Evolutionary conservation across 768 basidiomycete species (phyloP).

Genomic region (Arthromyces matolae): DNA sequence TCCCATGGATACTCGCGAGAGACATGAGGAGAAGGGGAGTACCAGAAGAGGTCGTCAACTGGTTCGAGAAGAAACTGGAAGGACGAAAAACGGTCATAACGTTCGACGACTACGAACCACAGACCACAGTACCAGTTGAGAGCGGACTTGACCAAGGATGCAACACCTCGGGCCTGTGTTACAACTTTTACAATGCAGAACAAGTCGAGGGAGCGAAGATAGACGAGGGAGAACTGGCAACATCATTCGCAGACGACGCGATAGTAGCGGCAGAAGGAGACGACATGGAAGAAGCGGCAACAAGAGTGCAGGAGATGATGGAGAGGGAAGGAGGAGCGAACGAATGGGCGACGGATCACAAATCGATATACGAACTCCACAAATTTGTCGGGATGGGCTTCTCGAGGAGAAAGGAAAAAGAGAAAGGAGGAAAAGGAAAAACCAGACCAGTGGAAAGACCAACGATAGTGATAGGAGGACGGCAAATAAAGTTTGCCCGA

Average conservation of each 20-base stretch:
- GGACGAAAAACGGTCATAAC: background rate
- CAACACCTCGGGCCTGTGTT: conserved; percentile 4
- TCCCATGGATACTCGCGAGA: conserved; percentile 19
- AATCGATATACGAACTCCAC: background rate
- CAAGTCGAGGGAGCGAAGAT: background rate
- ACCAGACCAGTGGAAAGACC: background rate
- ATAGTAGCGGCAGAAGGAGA: background rate
- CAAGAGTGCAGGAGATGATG: background rate
- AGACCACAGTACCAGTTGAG: background rate
- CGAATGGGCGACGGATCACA: background rate
- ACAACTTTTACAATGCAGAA: conserved; percentile 2
- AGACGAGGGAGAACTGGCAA: background rate
- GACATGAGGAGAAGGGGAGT: conserved; percentile 24
- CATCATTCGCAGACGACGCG: background rate
- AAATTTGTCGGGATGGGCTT: background rate
- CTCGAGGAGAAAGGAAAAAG: background rate
- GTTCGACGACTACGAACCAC: conserved; percentile 1
- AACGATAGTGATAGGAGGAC: background rate
- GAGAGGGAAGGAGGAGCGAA: background rate
- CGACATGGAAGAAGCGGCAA: background rate
- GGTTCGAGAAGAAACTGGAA: conserved; percentile 8
- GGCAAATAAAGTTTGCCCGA: background rate
- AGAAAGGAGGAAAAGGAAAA: background rate
- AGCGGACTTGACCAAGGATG: conserved; percentile 3
- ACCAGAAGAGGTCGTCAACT: conserved; percentile 18